Conservation (phyloP, 768 basidiomycete genomes). For the Filobasidium floriforme region DNA sequence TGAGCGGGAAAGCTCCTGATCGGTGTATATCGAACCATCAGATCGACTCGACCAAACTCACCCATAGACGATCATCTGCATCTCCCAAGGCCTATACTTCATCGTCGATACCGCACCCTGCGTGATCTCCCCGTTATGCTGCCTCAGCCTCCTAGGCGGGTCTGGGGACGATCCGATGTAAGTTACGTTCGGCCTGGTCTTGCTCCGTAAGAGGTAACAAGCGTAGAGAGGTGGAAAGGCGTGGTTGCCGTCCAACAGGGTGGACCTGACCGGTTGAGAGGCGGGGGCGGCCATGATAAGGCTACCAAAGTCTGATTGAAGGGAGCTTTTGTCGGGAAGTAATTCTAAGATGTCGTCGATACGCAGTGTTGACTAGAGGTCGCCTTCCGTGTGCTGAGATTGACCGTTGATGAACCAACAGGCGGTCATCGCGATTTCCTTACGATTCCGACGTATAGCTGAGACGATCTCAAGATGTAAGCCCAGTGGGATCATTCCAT, state of each 20-base stretch:
- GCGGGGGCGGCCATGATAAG: background rate
- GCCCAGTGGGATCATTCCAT: background rate
- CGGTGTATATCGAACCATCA: too few relatives aligned
- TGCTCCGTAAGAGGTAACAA: slow-evolving; percentile 70
- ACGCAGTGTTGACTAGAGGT: too few relatives aligned
- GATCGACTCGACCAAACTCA: too few relatives aligned
- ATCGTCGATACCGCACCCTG: slow-evolving; percentile 56
- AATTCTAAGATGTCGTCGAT: too few relatives aligned
- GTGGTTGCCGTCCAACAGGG: slow-evolving; percentile 41
- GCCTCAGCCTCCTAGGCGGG: slow-evolving; percentile 50
- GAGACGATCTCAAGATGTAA: background rate
- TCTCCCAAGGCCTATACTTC: slow-evolving; percentile 43
- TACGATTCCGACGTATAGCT: too few relatives aligned
- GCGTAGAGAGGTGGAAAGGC: slow-evolving; percentile 59
- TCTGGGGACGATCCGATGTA: slow-evolving; percentile 48
- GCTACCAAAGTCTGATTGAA: background rate
- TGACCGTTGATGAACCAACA: too few relatives aligned
- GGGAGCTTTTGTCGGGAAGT: too few relatives aligned
- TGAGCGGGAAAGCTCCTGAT: too few relatives aligned
- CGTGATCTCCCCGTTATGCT: slow-evolving; percentile 71
- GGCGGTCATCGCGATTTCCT: too few relatives aligned
- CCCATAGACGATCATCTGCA: slow-evolving; percentile 76
- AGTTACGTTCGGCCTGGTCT: slow-evolving; percentile 6
- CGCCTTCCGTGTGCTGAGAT: too few relatives aligned
- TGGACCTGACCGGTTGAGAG: slow-evolving; percentile 22